Conservation (phyloP, 176 grass and related monocot genomes). For the Raddia guianensis region DNA sequence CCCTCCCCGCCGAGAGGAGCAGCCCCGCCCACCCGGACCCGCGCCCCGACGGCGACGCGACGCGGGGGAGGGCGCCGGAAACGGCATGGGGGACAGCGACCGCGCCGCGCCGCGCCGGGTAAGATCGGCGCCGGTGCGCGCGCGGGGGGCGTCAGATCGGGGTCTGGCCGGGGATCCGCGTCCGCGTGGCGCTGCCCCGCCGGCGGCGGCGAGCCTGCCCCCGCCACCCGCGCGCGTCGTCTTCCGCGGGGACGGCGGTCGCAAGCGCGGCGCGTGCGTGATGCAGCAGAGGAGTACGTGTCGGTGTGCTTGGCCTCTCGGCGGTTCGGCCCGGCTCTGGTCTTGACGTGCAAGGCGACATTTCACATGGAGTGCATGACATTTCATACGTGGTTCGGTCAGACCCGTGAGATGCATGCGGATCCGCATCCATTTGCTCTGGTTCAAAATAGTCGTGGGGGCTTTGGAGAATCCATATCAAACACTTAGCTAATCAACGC, state of each 20-base stretch:
- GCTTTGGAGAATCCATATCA: too few relatives aligned
- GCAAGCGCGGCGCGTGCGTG: neutral
- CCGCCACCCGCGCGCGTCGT: too few relatives aligned
- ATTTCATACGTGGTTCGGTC: too few relatives aligned
- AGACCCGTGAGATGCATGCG: too few relatives aligned
- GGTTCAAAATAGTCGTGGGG: too few relatives aligned
- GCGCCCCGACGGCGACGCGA: slow-evolving; percentile 26
- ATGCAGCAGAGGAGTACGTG: neutral
- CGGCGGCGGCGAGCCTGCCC: too few relatives aligned
- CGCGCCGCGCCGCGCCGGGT: neutral
- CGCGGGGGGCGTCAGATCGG: too few relatives aligned
- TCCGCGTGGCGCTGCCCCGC: too few relatives aligned
- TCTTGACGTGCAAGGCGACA: neutral
- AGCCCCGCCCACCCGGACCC: slow-evolving; percentile 10
- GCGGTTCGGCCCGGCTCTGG: neutral
- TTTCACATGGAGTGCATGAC: slow-evolving; percentile 1
- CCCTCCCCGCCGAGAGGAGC: slow-evolving; percentile 9
- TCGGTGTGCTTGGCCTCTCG: neutral
- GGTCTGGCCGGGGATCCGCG: too few relatives aligned
- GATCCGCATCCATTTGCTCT: too few relatives aligned
- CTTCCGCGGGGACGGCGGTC: too few relatives aligned
- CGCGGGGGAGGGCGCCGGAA: slow-evolving; percentile 3
- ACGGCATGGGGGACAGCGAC: slow-evolving; percentile 34
- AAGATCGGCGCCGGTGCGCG: neutral
- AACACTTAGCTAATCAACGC: too few relatives aligned